Percentiles rank a stretch among this genome's conserved stretches.
phyloP scores from a whole-genome alignment of 345 rosid species.

The Durio zibethinus region DNA sequence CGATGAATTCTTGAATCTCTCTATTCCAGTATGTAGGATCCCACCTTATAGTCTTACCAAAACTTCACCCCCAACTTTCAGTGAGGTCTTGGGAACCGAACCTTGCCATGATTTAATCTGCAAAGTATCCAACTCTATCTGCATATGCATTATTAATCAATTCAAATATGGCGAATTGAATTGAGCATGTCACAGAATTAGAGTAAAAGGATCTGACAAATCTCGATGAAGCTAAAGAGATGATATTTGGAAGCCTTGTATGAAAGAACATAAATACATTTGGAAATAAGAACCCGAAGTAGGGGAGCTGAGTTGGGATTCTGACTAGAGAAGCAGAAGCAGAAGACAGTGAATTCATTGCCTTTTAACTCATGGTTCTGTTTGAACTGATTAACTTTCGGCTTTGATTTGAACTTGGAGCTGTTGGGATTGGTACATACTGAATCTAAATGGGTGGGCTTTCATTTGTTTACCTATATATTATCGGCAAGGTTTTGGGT shows the following conservation, averaged over 20 bases:
- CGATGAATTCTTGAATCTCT: slow-evolving; percentile 77
- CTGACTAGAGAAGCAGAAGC: slow-evolving; percentile 12
- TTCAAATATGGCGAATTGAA: not conserved
- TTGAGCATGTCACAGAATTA: too few species aligned
- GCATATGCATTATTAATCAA: too few species aligned
- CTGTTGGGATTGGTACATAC: too few species aligned
- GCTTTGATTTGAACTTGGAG: too few species aligned
- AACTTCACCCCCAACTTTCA: too few species aligned
- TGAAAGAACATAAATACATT: too few species aligned
- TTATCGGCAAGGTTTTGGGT: too few species aligned
- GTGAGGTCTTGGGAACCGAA: slow-evolving; percentile 1
- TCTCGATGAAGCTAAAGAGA: not conserved
- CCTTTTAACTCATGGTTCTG: not conserved
- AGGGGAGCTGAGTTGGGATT: not conserved
- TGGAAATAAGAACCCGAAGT: not conserved
- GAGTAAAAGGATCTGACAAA: not conserved
- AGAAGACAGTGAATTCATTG: slow-evolving; percentile 9
- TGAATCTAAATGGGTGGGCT: too few species aligned
- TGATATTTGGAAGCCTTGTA: not conserved
- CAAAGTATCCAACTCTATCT: slow-evolving; percentile 26
- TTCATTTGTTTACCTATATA: too few species aligned
- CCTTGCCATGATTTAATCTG: slow-evolving; percentile 21
- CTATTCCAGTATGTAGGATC: slow-evolving; percentile 87
- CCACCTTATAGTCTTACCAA: slow-evolving; percentile 66
- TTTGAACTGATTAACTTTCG: not conserved